phyloP scores from a whole-genome alignment of 768 basidiomycete species.

The Nidularia pulvinata region DNA sequence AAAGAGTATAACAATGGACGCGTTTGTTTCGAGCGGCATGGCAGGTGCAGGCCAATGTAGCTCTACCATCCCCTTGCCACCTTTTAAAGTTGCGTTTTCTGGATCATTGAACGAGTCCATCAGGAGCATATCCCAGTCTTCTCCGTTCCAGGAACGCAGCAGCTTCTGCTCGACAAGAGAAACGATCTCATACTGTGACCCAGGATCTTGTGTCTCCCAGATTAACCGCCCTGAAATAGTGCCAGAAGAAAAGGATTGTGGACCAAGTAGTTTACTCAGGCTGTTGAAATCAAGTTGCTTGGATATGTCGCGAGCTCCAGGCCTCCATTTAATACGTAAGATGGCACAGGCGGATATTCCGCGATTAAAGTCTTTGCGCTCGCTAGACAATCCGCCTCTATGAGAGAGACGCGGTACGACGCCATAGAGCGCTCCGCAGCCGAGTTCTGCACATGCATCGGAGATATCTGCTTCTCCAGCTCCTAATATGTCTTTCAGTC shows the following conservation, averaged over 20 bases:
- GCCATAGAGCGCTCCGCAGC: neutral
- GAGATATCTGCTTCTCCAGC: neutral
- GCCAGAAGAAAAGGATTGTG: neutral
- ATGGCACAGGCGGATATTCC: neutral
- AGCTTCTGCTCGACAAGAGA: neutral
- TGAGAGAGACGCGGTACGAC: neutral
- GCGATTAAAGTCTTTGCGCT: neutral
- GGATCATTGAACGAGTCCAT: neutral
- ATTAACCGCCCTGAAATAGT: neutral
- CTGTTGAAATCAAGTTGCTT: neutral
- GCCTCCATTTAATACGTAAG: neutral
- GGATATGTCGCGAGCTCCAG: neutral
- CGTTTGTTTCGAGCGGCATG: neutral
- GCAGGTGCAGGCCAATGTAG: neutral
- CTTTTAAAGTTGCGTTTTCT: neutral
- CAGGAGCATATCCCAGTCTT: neutral
- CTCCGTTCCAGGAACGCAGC: neutral
- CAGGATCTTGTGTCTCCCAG: neutral
- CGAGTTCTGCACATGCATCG: neutral
- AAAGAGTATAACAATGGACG: neutral
- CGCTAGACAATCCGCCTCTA: neutral
- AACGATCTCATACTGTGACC: neutral
- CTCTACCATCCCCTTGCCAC: neutral
- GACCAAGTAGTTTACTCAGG: neutral
- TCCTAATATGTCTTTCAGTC: neutral